phyloP scores from a whole-genome alignment of 202 grass and related monocot species.

The Digitaria exilis region DNA sequence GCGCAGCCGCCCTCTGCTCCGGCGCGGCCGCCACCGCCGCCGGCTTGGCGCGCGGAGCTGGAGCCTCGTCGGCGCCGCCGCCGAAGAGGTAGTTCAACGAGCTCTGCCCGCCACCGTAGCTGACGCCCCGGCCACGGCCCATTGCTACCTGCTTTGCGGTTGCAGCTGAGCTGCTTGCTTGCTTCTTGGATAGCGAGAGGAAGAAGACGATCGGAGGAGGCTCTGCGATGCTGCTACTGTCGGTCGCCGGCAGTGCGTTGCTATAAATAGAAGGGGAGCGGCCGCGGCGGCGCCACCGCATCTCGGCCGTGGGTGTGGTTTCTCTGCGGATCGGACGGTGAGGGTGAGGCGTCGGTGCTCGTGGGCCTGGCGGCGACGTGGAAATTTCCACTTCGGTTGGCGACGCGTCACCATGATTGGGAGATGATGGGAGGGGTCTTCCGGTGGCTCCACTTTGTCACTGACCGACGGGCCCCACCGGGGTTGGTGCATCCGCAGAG shows the following conservation, averaged over 20 bases:
- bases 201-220: neutral
- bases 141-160: neutral
- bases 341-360: neutral
- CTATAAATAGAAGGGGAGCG: constrained; percentile 6
- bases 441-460: neutral
- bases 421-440: neutral
- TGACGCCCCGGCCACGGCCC: constrained; percentile 48
- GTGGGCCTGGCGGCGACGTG: neutral
- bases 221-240: neutral
- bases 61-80: neutral
- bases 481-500: neutral
- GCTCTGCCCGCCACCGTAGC: constrained; percentile 68
- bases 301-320: neutral
- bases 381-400: constrained; percentile 7
- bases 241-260: neutral
- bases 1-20: constrained; percentile 12
- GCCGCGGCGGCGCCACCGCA: neutral
- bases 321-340: neutral
- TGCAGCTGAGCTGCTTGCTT: neutral
- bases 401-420: constrained; percentile 25
- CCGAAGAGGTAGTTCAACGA: constrained; percentile 74
- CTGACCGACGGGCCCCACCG: neutral
- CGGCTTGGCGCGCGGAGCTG: constrained; percentile 17
- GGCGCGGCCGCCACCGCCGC: neutral
- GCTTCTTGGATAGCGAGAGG: no score